Percentiles rank a stretch among this genome's conserved stretches.
Conservation (phyloP, 2,329 filamentous ascomycete genomes). For the Fusarium floridanum region DNA sequence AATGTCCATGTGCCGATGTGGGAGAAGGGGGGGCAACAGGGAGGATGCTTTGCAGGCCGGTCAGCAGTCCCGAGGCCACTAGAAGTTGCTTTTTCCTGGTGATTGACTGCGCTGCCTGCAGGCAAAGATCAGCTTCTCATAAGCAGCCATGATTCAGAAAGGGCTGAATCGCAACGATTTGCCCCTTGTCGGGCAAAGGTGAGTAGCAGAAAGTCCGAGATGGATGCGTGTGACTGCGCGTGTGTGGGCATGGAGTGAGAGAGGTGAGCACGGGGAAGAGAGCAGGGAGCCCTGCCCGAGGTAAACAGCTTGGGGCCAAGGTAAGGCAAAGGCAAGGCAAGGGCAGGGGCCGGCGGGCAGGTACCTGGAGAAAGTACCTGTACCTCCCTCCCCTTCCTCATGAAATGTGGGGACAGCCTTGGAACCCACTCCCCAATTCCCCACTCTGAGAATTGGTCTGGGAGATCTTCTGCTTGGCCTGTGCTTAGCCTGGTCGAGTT, state of each 20-base stretch:
- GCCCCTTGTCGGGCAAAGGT: slow-evolving; percentile 1
- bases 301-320: neutral
- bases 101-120: neutral
- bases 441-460: slow-evolving; percentile 38
- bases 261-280: neutral
- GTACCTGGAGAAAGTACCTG: slow-evolving; percentile 36
- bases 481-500: slow-evolving; percentile 11
- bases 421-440: slow-evolving; percentile 28
- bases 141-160: slow-evolving; percentile 2
- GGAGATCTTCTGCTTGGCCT: slow-evolving; percentile 37
- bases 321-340: neutral
- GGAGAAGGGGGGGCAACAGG: neutral
- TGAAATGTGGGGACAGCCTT: slow-evolving; percentile 23
- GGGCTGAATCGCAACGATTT: slow-evolving; percentile 2
- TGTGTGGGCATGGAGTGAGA: neutral
- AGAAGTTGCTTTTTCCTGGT: neutral
- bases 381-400: slow-evolving; percentile 16
- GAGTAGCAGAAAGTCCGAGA: neutral
- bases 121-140: slow-evolving; percentile 7
- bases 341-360: slow-evolving; percentile 4
- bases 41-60: neutral
- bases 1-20: slow-evolving; percentile 1
- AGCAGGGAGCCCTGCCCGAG: neutral
- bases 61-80: neutral
- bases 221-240: neutral